Evolutionary conservation across 345 rosid species (phyloP), one percentile per base, ranked within the genome.

Genomic region (Eucalyptus pauciflora): DNA sequence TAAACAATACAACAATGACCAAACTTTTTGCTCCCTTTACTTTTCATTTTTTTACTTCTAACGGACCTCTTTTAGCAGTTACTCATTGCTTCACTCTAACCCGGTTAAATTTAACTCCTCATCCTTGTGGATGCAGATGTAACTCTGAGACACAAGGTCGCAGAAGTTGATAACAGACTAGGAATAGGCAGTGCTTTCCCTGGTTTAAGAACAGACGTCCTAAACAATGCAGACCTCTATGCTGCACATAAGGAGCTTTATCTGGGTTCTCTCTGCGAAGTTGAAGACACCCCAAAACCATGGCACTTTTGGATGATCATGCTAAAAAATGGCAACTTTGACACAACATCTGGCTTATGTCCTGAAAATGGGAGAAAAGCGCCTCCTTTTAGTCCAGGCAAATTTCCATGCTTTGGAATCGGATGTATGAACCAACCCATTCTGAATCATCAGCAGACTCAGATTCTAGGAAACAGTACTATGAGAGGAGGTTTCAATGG

Each of bases 251-350:
- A 97, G 91, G 98, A 97, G 89, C 88, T 93, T 13, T 96, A 95
- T 54, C 87, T 97, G 69, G 99, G 98, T 31, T 92, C 96, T 31
- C 89, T 94, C 64, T 96, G 98, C 43, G 88, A 95, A 92, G 96
- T 97, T 88, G 56, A 92, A 56, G 96, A 95, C 91, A 43, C 87
- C 25, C 95, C 94, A 89, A 92, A 91, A 27, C 98, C 98, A 56
- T 95, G 98, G 98, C 96, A 96, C 50, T 97, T 95, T 89, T 96
- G 99, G 98, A 96, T 94, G 97, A 89, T 95, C 87, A 97, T 97
- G 99, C 94, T 97, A 86, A 97, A 97, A 88, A 97, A 95, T 90
- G 99, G 99, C 15, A 97, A 97, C 92, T 95, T 92, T 88, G 99
- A 96, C 90, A 93, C 96, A 37, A 92, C 51, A 15, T 92, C 95